phyloP scores from a whole-genome alignment of 257 asterid species.

The Galeopsis tetrahit region DNA sequence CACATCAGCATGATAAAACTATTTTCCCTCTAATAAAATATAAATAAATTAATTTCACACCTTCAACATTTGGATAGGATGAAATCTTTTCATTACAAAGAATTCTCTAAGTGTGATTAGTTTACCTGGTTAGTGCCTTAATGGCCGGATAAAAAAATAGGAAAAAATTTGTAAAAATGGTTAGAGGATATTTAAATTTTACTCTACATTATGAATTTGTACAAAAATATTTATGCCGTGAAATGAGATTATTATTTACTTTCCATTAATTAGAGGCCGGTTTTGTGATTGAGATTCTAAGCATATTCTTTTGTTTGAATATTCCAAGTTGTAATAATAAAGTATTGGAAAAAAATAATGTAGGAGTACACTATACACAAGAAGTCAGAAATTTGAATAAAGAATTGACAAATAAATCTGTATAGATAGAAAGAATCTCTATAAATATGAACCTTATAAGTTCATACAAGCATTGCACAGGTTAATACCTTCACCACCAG shows the following conservation, averaged over 20 bases:
- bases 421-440: constrained; percentile 5
- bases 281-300: background rate
- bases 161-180: background rate
- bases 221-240: background rate
- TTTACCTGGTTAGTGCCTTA: no score
- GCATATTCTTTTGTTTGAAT: constrained; percentile 22
- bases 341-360: background rate
- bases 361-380: background rate
- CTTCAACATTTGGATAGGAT: no score
- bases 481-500: constrained; percentile 29
- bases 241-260: background rate
- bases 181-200: background rate
- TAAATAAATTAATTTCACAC: background rate
- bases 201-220: background rate
- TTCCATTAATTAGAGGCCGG: background rate
- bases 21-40: background rate
- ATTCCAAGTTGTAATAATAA: background rate
- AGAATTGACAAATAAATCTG: background rate
- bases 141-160: background rate
- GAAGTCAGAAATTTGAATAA: constrained; percentile 36
- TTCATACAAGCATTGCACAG: constrained; percentile 22
- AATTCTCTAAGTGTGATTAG: no score
- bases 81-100: no score
- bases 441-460: background rate
- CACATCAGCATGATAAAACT: background rate